Conservation (phyloP, 345 rosid genomes). For the Odontarrhena argentea region DNA sequence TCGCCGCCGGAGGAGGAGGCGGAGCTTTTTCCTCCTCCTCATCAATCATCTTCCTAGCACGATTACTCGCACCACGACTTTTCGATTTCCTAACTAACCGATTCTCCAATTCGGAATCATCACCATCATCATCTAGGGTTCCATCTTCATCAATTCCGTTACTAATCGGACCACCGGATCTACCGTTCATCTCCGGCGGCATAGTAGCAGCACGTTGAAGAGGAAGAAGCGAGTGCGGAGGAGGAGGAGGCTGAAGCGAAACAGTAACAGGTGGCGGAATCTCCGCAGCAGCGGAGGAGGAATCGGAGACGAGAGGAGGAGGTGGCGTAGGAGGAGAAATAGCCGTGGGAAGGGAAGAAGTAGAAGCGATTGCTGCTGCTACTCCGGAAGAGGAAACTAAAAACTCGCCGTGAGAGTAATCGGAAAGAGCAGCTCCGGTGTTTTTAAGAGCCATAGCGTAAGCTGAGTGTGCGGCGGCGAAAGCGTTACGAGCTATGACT, state of each 20-base stretch:
- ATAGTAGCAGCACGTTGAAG: slow-evolving; percentile 73
- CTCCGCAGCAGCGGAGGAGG: slow-evolving; percentile 17
- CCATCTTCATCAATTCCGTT: slow-evolving; percentile 63
- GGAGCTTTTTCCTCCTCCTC: slow-evolving; percentile 7
- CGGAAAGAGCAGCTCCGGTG: slow-evolving; percentile 95
- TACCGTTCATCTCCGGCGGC: slow-evolving; percentile 87
- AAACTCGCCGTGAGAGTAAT: slow-evolving; percentile 72
- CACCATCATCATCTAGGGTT: slow-evolving; percentile 44
- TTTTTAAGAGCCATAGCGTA: slow-evolving; percentile 75
- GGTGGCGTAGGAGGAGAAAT: slow-evolving; percentile 57
- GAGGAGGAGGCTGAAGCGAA: slow-evolving; percentile 51
- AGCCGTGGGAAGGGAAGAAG: slow-evolving; percentile 28
- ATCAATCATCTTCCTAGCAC: slow-evolving; percentile 20
- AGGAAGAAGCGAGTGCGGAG: slow-evolving; percentile 46
- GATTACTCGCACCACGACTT: slow-evolving; percentile 45
- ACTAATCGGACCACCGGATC: slow-evolving; percentile 41
- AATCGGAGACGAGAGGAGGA: slow-evolving; percentile 46
- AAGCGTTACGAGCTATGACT: slow-evolving; percentile 76
- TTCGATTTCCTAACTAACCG: slow-evolving; percentile 58
- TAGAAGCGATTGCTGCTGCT: slow-evolving; percentile 15
- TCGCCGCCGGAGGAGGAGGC: slow-evolving; percentile 36
- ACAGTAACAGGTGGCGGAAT: slow-evolving; percentile 30
- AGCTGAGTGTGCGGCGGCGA: slow-evolving; percentile 95
- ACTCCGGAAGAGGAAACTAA: slow-evolving; percentile 33
- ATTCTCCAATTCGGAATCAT: slow-evolving; percentile 47